phyloP scores from a whole-genome alignment of 495 filamentous ascomycete genomes.

The Physcia stellaris region DNA sequence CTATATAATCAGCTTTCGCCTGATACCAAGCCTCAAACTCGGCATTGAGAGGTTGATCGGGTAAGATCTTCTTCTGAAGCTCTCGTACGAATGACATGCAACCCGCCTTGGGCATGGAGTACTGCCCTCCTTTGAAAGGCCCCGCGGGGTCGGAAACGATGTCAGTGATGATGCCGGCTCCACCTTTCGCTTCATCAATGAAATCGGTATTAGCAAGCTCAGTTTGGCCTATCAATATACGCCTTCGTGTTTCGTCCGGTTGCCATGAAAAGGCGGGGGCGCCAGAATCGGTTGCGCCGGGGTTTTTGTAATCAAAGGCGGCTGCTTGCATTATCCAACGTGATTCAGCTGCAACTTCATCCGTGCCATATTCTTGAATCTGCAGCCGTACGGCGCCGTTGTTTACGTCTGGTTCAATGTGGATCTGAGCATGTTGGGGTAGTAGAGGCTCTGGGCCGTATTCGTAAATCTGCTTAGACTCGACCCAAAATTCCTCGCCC shows the following conservation, averaged over 20 bases:
- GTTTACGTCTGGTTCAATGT: not conserved
- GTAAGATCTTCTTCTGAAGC: not conserved
- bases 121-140: not conserved
- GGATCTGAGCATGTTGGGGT: not conserved
- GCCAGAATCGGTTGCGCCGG: not conserved
- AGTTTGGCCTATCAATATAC: not conserved
- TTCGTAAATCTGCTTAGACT: too few relatives aligned
- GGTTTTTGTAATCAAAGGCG: not conserved
- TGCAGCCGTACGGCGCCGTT: not conserved
- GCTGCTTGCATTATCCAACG: not conserved
- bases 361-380: not conserved
- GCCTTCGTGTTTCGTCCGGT: too few relatives aligned
- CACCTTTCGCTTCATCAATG: not conserved
- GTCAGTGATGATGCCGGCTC: not conserved
- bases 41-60: not conserved
- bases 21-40: not conserved
- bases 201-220: not conserved
- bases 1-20: not conserved
- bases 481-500: too few relatives aligned
- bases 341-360: not conserved
- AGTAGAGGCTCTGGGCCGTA: too few relatives aligned
- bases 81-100: not conserved
- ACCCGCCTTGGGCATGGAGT: not conserved
- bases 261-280: too few relatives aligned
- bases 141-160: not conserved